A percentile compares a stretch with the other conserved stretches of the same genome.
These are phyloP conservation scores for Melanogaster broomeanus DNA, from an alignment of 768 basidiomycete species.

Conservation along the genomic window DNA sequence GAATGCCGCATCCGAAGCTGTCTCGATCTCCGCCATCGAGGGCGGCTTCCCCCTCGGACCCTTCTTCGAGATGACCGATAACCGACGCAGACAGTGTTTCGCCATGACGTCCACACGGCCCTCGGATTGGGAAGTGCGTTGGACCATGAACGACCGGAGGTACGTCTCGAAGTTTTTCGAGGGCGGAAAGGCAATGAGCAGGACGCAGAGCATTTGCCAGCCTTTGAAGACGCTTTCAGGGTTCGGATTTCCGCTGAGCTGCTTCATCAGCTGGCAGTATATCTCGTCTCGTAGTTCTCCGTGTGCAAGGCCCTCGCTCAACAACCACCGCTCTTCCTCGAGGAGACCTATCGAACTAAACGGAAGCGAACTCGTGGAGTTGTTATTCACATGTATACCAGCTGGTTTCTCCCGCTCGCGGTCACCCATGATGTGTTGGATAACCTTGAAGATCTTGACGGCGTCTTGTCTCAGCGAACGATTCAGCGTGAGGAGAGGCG, in stretches of 20 bases:
- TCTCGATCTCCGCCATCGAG: constrained; percentile 83
- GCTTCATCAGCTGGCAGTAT: constrained; percentile 92
- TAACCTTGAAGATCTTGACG: constrained; percentile 82
- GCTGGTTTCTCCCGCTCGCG: constrained; percentile 68
- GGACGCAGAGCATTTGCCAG: constrained; percentile 90
- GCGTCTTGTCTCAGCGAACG: constrained; percentile 72
- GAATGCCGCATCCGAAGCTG: constrained; percentile 93
- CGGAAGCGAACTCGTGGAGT: constrained; percentile 44
- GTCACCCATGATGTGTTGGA: constrained; percentile 94
- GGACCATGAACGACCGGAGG: constrained; percentile 76
- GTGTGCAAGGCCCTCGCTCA: constrained; percentile 75
- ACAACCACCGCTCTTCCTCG: constrained; percentile 87
- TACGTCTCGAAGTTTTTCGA: constrained; percentile 92
- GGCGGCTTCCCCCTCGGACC: constrained; percentile 88
- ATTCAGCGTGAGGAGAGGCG: constrained; percentile 75
- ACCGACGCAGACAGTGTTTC: constrained; percentile 82
- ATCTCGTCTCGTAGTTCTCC: constrained; percentile 91
- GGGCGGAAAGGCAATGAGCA: constrained; percentile 90
- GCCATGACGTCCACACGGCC: constrained; percentile 89
- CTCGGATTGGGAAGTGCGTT: constrained; percentile 64
- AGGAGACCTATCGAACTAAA: constrained; percentile 51
- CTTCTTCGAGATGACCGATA: constrained; percentile 73
- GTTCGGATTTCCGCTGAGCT: constrained; percentile 80
- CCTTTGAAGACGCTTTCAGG: constrained; percentile 88
- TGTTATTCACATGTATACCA: constrained; percentile 47